Evolutionary conservation across 495 filamentous ascomycete species (phyloP), one percentile per base, ranked within the genome.

Genomic region (Penicillium bialowiezense): DNA sequence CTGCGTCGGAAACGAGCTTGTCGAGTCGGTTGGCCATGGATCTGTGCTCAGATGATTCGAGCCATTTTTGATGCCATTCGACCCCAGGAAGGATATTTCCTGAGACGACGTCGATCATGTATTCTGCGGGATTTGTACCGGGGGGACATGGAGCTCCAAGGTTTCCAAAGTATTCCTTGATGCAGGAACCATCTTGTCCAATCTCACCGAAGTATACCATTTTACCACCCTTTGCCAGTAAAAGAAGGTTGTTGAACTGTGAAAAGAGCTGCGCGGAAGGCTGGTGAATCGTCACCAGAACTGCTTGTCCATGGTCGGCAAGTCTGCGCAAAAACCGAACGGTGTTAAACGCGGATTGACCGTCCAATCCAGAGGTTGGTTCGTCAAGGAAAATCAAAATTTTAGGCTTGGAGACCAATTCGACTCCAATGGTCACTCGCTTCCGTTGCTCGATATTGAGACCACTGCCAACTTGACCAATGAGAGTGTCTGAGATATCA

Each of bases 31-130:
- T 15, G 1, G 19, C 13, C 3, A 28, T 29, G 18, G 2, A 7
- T 1, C 13, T 21, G 14, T 28, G 23, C n/a, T 41, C 12, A 7
- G 39, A 5, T 5, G 39, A 41, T 8, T 41, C 23, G 3, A 28
- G 15, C 39, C 39, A 41, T 1, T 15, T 28, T 6, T 41, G 13
- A 18, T 15, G 5, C 39, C 39, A 41, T 19, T 37, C 14, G 10
- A 18, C 10, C 4, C 34, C 34, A 19, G 34, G 14, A 28, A 53
- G 65, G 1, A 69, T 55, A 10, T 59, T 32, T 3, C 69, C 68
- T 12, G 68, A 63, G 38, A 90, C 91, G 41, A 88, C 86, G 58
- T 95, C 89, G 29, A 97, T 77, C 88, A 97, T 95, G 79, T 88
- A 91, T 62, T 96, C 92, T 7, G 91, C 91, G 14, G 90, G 90